phyloP scores from a whole-genome alignment of 1,284 basidiomycete species.

The Salmacisia buchloeana region DNA sequence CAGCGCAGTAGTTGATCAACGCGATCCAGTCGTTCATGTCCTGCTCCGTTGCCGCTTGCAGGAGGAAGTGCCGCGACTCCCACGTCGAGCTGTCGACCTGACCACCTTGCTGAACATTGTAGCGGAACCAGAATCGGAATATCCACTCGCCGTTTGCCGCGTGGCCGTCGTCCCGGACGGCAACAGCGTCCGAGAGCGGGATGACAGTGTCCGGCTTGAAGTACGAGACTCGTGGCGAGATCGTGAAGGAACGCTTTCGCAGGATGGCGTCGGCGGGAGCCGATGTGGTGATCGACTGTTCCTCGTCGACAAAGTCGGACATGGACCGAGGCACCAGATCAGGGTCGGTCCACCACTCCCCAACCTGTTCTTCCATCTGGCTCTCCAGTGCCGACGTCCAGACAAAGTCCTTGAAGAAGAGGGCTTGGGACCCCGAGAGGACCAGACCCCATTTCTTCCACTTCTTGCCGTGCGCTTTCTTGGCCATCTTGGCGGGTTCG shows the following conservation, averaged over 20 bases:
- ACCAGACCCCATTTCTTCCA: conserved; percentile 84
- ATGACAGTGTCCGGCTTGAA: conserved; percentile 83
- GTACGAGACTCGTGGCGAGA: conserved; percentile 58
- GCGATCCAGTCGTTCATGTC: conserved; percentile 90
- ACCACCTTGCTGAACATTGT: not conserved
- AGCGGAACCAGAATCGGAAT: conserved; percentile 60
- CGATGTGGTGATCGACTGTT: not conserved
- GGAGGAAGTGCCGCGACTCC: conserved; percentile 70
- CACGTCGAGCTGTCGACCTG: conserved; percentile 48
- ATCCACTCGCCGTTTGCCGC: conserved; percentile 62
- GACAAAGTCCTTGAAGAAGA: conserved; percentile 80
- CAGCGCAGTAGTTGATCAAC: conserved; percentile 86
- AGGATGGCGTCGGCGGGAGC: conserved; percentile 17
- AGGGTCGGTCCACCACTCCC: conserved; percentile 16
- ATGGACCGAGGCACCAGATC: conserved; percentile 6
- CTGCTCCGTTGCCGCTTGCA: conserved; percentile 67
- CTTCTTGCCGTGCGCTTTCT: conserved; percentile 69
- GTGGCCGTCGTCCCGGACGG: conserved; percentile 35
- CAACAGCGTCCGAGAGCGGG: conserved; percentile 57
- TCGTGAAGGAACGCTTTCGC: conserved; percentile 39
- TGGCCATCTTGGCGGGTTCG: conserved; percentile 67
- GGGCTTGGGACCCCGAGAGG: conserved; percentile 80
- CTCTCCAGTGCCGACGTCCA: conserved; percentile 62
- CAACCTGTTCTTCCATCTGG: conserved; percentile 53
- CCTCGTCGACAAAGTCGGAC: conserved; percentile 10